phyloP scores from a whole-genome alignment of 2,329 filamentous ascomycete species.

The Beauveria medogensis region DNA sequence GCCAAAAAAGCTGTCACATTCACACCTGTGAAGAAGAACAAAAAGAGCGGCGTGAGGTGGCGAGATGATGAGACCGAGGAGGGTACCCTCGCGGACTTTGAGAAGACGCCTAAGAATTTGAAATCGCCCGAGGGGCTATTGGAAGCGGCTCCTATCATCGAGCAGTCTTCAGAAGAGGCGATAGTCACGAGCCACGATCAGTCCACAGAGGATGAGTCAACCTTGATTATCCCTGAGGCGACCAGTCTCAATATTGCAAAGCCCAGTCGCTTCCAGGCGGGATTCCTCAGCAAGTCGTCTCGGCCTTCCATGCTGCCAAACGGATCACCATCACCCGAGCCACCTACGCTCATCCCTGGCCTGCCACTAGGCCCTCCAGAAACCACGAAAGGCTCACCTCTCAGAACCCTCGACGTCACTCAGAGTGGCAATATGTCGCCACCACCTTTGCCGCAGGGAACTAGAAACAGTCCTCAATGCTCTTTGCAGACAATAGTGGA shows the following conservation, averaged over 20 bases:
- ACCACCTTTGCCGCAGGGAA: conserved; percentile 26
- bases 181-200: background rate
- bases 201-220: conserved; percentile 45
- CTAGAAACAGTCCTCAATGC: conserved; percentile 25
- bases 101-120: conserved; percentile 74
- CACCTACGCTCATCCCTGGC: conserved; percentile 48
- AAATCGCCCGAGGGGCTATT: conserved; percentile 41
- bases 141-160: conserved; percentile 38
- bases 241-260: conserved; percentile 34
- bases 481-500: conserved; percentile 32
- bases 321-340: conserved; percentile 54
- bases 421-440: conserved; percentile 44
- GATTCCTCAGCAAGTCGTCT: conserved; percentile 62
- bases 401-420: conserved; percentile 42
- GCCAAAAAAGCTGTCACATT: conserved; percentile 66
- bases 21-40: conserved; percentile 69
- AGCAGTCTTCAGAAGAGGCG: conserved; percentile 11
- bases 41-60: conserved; percentile 76
- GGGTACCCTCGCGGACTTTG: conserved; percentile 80
- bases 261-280: conserved; percentile 75
- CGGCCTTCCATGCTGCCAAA: conserved; percentile 33
- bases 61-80: conserved; percentile 80
- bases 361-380: conserved; percentile 39
- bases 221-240: conserved; percentile 45
- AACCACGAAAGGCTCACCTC: conserved; percentile 28